These are phyloP conservation scores for Leptographium galeiforme DNA, from an alignment of 2,329 filamentous ascomycete species.

Conservation along the genomic window DNA sequence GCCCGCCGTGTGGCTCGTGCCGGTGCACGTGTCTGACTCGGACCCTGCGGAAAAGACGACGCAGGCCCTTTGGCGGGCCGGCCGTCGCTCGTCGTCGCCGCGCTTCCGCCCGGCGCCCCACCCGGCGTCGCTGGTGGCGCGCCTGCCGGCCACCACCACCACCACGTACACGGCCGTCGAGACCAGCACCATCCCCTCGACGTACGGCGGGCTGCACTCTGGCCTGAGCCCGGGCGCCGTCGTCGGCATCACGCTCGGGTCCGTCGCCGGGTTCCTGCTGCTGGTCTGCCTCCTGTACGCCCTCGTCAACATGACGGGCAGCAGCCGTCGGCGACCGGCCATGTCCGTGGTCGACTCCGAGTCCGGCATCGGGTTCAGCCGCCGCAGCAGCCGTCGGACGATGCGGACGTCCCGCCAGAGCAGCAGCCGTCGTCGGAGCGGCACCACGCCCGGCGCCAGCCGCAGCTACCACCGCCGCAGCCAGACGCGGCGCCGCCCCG, in stretches of 20 bases:
- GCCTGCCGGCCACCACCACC: background rate
- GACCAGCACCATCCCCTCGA: constrained; percentile 17
- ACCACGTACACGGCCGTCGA: constrained; percentile 8
- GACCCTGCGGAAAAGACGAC: no score
- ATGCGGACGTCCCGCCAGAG: no score
- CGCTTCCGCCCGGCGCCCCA: no score
- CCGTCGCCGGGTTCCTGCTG: constrained; percentile 29
- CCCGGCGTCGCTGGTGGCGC: background rate
- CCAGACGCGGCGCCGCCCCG: background rate
- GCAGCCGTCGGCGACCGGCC: background rate
- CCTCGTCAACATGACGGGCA: constrained; percentile 14
- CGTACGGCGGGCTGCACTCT: constrained; percentile 16
- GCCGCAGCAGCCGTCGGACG: background rate
- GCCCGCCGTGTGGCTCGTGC: no score
- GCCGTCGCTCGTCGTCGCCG: no score
- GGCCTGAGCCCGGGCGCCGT: constrained; percentile 22
- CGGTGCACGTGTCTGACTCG: no score
- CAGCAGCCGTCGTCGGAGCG: background rate
- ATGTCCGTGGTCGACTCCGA: constrained; percentile 8
- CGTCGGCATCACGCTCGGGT: constrained; percentile 24
- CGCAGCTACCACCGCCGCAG: background rate
- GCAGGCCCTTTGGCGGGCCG: no score
- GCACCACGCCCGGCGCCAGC: background rate
- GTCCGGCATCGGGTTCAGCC: constrained; percentile 8
- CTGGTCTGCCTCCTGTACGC: constrained; percentile 20